Base-by-base conservation (phyloP, 495 filamentous ascomycete species). In the Annulohypoxylon bovei region DNA sequence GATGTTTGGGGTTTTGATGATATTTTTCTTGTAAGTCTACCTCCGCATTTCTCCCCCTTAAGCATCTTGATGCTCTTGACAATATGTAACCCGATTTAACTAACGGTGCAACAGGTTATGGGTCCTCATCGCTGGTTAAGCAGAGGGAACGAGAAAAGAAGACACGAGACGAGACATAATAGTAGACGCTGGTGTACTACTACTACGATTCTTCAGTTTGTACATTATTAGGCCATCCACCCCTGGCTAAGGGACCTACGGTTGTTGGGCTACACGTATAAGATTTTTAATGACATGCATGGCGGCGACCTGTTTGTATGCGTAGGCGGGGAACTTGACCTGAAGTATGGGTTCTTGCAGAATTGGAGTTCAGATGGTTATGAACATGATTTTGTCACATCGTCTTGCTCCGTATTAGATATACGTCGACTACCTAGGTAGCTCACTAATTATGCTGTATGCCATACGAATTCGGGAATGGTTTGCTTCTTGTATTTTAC, bases 1-100 rank as follows among this genome's bases (percentile, higher is more conserved):
- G 87, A 99, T 99, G 96, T 97, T 99, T 87, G 95, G 95, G 60
- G 92, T 90, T 20, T 78, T 90, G 39, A 88, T 90, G 83, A 82
- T 88, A 77, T 83, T 84, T 73, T 82, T 84, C 65, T 77, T 84
- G 73, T 87, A 67, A 76, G 81, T 74, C 2, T 40, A n/a, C 40
- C 0, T 20, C 27, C 27, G 6, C 22, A 25, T 23, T 35, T 59
- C 47, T 68, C 65, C 3, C 27, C 23, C 23, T 9, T 47, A 4
- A 56, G 22, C 30, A n/a, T 28, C 39, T 23, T 6, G 20, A 11
- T 64, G 30, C 28, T 16, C 18, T 40, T 22, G 1, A 33, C 11
- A 37, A 68, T 55, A 44, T 20, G 8, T 14, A 1, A 22, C 16
- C 9, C 11, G n/a, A 8, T 27, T n/a, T 18, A 0, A 22, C 52